Percentiles rank a stretch among this genome's conserved stretches.
phyloP scores from a whole-genome alignment of 129 eudicot genomes.

The Kitagawia praeruptora region DNA sequence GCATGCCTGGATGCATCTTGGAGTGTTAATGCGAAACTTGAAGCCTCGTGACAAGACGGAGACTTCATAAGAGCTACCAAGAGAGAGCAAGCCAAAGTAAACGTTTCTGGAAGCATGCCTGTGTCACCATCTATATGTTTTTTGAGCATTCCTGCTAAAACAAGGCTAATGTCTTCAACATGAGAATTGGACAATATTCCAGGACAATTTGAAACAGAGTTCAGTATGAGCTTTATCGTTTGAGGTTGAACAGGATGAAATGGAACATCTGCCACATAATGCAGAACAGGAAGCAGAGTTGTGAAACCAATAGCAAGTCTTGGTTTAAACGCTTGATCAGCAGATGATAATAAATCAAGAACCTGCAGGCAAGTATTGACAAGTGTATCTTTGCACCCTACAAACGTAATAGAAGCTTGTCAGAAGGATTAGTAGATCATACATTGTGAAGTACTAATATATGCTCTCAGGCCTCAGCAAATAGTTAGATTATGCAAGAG shows the following conservation, averaged over 20 bases:
- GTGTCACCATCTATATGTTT: slow-evolving; percentile 61
- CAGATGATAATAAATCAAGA: slow-evolving; percentile 71
- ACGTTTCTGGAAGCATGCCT: slow-evolving; percentile 76
- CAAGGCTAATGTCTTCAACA: slow-evolving; percentile 53
- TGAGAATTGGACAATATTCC: slow-evolving; percentile 63
- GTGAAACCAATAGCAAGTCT: slow-evolving; percentile 86
- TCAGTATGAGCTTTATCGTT: slow-evolving; percentile 52
- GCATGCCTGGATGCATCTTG: slow-evolving; percentile 56
- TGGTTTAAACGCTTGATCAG: slow-evolving; percentile 62
- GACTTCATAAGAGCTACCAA: slow-evolving; percentile 69
- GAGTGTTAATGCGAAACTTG: slow-evolving; percentile 33
- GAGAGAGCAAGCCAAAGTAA: slow-evolving; percentile 57
- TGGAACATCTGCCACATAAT: slow-evolving; percentile 71
- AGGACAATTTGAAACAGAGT: slow-evolving; percentile 62
- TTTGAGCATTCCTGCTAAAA: slow-evolving; percentile 58
- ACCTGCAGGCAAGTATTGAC: slow-evolving; percentile 68
- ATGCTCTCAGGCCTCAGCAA: background rate
- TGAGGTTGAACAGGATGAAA: slow-evolving; percentile 74
- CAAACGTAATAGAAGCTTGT: slow-evolving; percentile 10
- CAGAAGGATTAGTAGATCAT: background rate
- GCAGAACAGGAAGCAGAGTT: slow-evolving; percentile 66
- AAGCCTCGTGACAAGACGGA: slow-evolving; percentile 54
- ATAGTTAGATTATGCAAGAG: background rate
- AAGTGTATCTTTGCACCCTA: slow-evolving; percentile 75
- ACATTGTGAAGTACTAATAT: background rate